phyloP scores from a whole-genome alignment of 1,139 yeast genomes.

The Petasospora fabianii region DNA sequence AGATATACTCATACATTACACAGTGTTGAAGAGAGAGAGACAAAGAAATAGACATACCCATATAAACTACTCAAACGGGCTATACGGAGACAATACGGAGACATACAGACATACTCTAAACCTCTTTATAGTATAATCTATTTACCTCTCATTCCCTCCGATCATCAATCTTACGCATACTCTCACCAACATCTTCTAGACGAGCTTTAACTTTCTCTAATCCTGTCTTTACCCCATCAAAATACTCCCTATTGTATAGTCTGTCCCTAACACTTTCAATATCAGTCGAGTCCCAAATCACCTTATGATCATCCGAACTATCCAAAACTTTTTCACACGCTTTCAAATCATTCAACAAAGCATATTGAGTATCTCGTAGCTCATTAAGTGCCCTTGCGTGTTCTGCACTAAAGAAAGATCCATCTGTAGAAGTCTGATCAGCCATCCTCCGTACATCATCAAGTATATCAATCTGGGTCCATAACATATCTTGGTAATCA shows the following conservation, averaged over 20 bases:
- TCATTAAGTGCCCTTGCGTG: conserved; percentile 55
- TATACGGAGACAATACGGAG: too few relatives aligned
- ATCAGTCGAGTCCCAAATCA: conserved; percentile 33
- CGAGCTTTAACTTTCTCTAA: conserved; percentile 39
- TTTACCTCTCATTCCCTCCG: conserved; percentile 20
- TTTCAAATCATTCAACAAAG: conserved; percentile 8
- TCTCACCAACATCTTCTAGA: conserved; percentile 39
- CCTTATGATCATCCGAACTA: conserved; percentile 21
- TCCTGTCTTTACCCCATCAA: conserved; percentile 36
- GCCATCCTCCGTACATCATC: conserved; percentile 77
- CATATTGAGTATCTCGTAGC: conserved; percentile 59
- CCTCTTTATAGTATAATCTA: neutral
- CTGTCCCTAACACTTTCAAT: conserved; percentile 32
- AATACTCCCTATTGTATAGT: conserved; percentile 42
- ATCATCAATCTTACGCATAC: conserved; percentile 35
- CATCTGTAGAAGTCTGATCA: conserved; percentile 43
- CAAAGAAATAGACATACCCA: too few relatives aligned
- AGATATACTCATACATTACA: too few relatives aligned
- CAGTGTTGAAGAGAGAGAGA: too few relatives aligned
- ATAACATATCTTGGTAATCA: conserved; percentile 66
- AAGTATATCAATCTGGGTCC: conserved; percentile 86
- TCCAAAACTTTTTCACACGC: conserved; percentile 13
- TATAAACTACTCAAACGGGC: too few relatives aligned
- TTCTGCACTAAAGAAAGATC: conserved; percentile 59
- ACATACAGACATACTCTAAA: too few relatives aligned